phyloP scores from a whole-genome alignment of 1,284 basidiomycete genomes.

The Quambalaria eucalypti region DNA sequence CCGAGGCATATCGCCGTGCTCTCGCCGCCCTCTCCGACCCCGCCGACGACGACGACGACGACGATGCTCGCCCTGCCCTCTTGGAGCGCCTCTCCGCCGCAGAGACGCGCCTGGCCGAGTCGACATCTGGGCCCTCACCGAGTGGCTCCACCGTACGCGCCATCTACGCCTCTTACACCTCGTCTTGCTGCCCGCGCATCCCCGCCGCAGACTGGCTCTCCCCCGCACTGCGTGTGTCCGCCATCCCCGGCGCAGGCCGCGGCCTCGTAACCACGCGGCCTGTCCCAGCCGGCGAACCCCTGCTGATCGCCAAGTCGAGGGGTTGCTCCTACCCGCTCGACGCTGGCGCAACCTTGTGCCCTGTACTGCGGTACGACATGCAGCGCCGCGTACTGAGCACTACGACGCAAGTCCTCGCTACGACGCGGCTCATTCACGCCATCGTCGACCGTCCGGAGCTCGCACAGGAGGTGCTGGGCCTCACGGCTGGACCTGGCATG shows the following conservation, averaged over 20 bases:
- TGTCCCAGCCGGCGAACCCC: constrained; percentile 13
- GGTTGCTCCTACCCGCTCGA: constrained; percentile 35
- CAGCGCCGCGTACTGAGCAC: constrained; percentile 38
- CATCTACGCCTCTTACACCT: constrained; percentile 20
- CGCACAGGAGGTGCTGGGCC: constrained; percentile 31
- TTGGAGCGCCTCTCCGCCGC: background rate
- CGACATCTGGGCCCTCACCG: background rate
- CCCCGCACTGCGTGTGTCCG: constrained; percentile 20
- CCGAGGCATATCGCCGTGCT: background rate
- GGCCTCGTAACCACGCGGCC: constrained; percentile 23
- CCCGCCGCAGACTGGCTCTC: constrained; percentile 30
- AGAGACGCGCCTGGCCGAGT: background rate
- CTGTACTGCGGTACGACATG: constrained; percentile 29
- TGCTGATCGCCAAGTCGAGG: constrained; percentile 34
- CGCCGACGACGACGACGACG: background rate
- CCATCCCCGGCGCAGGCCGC: constrained; percentile 38
- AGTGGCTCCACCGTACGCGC: background rate
- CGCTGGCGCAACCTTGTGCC: constrained; percentile 17
- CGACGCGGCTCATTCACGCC: constrained; percentile 35
- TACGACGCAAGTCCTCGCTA: constrained; percentile 42
- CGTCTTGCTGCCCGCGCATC: constrained; percentile 24
- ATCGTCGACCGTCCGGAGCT: constrained; percentile 27
- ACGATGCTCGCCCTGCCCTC: no score
- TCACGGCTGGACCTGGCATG: constrained; percentile 38
- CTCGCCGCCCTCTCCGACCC: constrained; percentile 1